Base-by-base conservation (phyloP, 805 yeast genomes). In the Cyberlindnera mississippiensis region DNA sequence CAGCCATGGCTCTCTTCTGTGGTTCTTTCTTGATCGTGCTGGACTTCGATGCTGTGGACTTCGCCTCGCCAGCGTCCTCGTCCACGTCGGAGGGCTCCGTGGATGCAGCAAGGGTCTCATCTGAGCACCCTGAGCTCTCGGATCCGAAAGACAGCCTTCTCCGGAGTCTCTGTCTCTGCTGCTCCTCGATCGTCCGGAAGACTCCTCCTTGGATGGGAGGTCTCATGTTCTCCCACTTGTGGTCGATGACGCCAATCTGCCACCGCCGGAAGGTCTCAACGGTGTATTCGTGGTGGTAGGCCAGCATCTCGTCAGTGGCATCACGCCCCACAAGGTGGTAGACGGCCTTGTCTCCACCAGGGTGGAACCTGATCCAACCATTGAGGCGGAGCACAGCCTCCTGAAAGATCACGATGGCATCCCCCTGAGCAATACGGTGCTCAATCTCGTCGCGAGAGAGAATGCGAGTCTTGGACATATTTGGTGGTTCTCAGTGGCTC, bases 201-300 rank as follows among this genome's bases (percentile, higher is more conserved):
- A 43, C 46, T 1, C 87, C 96, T 12, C 96, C 95, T 63, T 87
- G 96, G 48, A 88, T 85, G 2, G 96, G 96, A 4, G 96, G 96
- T 27, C 85, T 59, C 60, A 88, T 63, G 61, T 85, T 84, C 40
- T 68, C 68, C 96, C 96, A 88, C 9, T 67, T 66, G 44, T 68
- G 61, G 41, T 80, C 78, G 6, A 87, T 77, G 11, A 53, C 58
- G 1, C 96, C 96, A 12, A 88, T 72, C 42, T 66, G 73, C 75
- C 75, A 89, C 30, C 62, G 70, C n/a, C 58, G 54, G 60, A 85
- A 82, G 0, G 62, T 61, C 3, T 45, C 36, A 8, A 73, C 64
- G 0, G 93, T 75, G 37, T 76, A 83, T 11, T 71, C 76, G 33
- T 75, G 60, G 58, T 88, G 96, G 55, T 86, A 88, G 8, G 90